Percentiles rank a stretch among this genome's conserved stretches.
Evolutionary conservation across 1,139 yeast species (phyloP).

Genomic region (Pichia sp.): DNA sequence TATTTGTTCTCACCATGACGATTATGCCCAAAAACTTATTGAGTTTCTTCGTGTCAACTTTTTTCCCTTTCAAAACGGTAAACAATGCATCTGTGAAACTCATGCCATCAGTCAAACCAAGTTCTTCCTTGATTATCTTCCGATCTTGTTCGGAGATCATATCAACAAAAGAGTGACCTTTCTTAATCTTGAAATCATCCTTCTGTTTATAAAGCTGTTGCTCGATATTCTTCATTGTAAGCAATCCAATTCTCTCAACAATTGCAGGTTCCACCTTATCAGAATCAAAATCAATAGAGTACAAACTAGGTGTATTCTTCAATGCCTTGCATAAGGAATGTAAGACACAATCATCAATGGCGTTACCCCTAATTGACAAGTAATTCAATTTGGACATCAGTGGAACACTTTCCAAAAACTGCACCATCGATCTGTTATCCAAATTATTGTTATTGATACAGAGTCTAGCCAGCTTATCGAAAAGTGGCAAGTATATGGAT

Average conservation of each 20-base stretch:
- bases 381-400: constrained; percentile 51
- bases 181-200: constrained; percentile 6
- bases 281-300: constrained; percentile 67
- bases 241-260: constrained; percentile 55
- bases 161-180: constrained; percentile 8
- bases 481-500: constrained; percentile 50
- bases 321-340: constrained; percentile 69
- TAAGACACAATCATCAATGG: constrained; percentile 45
- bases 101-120: constrained; percentile 15
- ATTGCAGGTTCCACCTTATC: constrained; percentile 49
- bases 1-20: constrained; percentile 35
- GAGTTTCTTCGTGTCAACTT: constrained; percentile 28
- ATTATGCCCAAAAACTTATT: constrained; percentile 39
- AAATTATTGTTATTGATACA: constrained; percentile 58
- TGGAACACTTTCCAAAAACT: constrained; percentile 57
- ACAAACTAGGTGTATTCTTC: constrained; percentile 54
- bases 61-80: constrained; percentile 23
- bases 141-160: constrained; percentile 8
- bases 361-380: constrained; percentile 55
- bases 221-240: constrained; percentile 70
- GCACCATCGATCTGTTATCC: constrained; percentile 38
- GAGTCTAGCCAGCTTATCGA: constrained; percentile 46
- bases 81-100: constrained; percentile 32
- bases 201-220: constrained; percentile 24
- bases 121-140: constrained; percentile 11